Percentiles rank a stretch among this genome's conserved stretches.
Evolutionary conservation across 228 moss, liverwort and hornwort species (phyloP).

Genomic region (Sphagnum fallax): DNA sequence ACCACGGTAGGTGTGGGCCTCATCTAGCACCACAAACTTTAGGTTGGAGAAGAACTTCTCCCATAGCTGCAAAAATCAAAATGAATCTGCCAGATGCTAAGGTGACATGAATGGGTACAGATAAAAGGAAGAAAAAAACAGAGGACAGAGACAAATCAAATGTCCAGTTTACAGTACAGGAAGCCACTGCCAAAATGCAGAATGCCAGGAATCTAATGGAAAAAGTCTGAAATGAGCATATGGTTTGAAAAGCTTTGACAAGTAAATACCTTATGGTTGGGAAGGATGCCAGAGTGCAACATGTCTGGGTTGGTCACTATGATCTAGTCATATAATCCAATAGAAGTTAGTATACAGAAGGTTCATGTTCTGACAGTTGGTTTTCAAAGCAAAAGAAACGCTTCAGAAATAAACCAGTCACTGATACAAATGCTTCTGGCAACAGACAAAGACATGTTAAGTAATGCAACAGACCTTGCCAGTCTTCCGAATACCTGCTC

Average conservation of each 20-base stretch:
- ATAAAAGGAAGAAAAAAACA: neutral
- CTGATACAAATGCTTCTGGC: too few species aligned
- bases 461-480: slow-evolving; percentile 32
- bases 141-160: too few species aligned
- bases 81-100: neutral
- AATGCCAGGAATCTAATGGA: too few species aligned
- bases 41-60: slow-evolving; percentile 51
- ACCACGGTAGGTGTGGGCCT: slow-evolving; percentile 64
- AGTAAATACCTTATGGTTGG: slow-evolving; percentile 36
- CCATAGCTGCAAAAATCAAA: slow-evolving; percentile 39
- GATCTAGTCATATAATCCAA: slow-evolving; percentile 19
- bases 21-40: slow-evolving; percentile 59
- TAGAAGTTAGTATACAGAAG: too few species aligned
- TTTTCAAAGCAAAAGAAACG: too few species aligned
- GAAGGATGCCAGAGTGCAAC: slow-evolving; percentile 55
- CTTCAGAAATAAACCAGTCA: too few species aligned
- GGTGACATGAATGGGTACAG: neutral
- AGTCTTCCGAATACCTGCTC: slow-evolving; percentile 44
- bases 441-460: neutral
- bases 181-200: too few species aligned
- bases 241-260: neutral
- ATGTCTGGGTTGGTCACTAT: slow-evolving; percentile 61
- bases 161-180: too few species aligned
- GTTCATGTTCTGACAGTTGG: too few species aligned
- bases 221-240: neutral